A percentile compares a stretch with the other conserved stretches of the same genome.
Conservation (phyloP, 768 basidiomycete genomes). For the Stropharia rugosoannulata region DNA sequence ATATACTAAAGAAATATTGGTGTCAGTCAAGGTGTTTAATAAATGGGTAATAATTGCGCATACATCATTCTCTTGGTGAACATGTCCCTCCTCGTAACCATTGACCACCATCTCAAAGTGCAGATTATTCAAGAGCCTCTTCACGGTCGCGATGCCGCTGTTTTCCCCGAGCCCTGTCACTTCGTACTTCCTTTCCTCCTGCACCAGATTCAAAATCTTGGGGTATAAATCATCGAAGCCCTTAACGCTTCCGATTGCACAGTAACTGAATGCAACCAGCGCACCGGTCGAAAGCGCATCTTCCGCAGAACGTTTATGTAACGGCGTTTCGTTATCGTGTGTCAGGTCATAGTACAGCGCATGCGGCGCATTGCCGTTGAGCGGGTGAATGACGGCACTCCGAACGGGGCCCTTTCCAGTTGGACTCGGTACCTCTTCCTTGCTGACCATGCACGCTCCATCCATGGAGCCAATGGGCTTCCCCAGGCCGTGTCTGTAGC, state of each 20-base stretch:
- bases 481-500: slow-evolving; percentile 88
- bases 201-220: slow-evolving; percentile 87
- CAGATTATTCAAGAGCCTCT: slow-evolving; percentile 79
- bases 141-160: slow-evolving; percentile 57
- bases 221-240: slow-evolving; percentile 98
- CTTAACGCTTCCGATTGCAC: slow-evolving; percentile 90
- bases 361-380: slow-evolving; percentile 87
- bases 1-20: slow-evolving; percentile 66
- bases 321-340: slow-evolving; percentile 94
- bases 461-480: slow-evolving; percentile 99
- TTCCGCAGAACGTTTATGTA: slow-evolving; percentile 89
- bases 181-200: slow-evolving; percentile 80
- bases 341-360: slow-evolving; percentile 94
- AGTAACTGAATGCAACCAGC: slow-evolving; percentile 86
- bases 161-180: slow-evolving; percentile 53
- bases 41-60: slow-evolving; percentile 28
- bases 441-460: slow-evolving; percentile 72
- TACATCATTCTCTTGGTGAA: slow-evolving; percentile 95
- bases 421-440: slow-evolving; percentile 77
- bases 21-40: neutral
- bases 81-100: slow-evolving; percentile 89
- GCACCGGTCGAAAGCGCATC: slow-evolving; percentile 95
- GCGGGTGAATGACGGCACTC: slow-evolving; percentile 70
- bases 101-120: slow-evolving; percentile 92
- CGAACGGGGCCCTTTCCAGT: slow-evolving; percentile 80